Base-by-base conservation (phyloP, 441 rosid species). In the Gossypium schwendimanii region DNA sequence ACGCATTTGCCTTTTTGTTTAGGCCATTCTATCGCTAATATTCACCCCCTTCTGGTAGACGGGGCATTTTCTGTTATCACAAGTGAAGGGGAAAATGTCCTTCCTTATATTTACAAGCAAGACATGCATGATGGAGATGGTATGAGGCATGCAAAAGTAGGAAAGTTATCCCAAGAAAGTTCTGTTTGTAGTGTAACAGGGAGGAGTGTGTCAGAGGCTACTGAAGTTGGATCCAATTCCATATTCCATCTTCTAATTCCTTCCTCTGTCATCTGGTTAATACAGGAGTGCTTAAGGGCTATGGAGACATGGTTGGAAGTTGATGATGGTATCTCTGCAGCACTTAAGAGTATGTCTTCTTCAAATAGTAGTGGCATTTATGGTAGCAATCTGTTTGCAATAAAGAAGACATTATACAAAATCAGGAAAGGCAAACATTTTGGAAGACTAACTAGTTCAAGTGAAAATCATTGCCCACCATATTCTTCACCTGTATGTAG, bases 61-160 rank as follows among this genome's bases (percentile, higher is more conserved):
- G 97, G 97, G 75, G 87, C 92, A 20, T 63, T 63, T 63, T 36
- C 52, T 77, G 81, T 74, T 75, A 78, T 82, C 81, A 72, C 61
- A 58, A 36, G 69, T 66, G 89, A 85, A 71, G 93, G 79, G 78
- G 66, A 63, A 49, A 84, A 74, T 73, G 77, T 70, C 74, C 66
- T 62, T 70, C 14, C 74, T 58, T 74, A 58, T 72, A 23, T 39
- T 8, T 68, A 63, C 76, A 80, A 81, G 77, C 77, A 77, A 73
- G 79, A 80, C 65, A 77, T 72, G 65, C 85, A 83, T 76, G 89
- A 86, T 81, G 83, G 78, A 76, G 92, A 86, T 76, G 79, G 84
- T 76, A 66, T 74, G 50, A 88, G 97, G 75, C 91, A 85, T 82
- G 88, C 97, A 78, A 91, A 96, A 90, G 91, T 93, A 14, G 97